These are phyloP conservation scores for Penicillium pulvis DNA, from an alignment of 495 filamentous ascomycete genomes.

Conservation along the genomic window DNA sequence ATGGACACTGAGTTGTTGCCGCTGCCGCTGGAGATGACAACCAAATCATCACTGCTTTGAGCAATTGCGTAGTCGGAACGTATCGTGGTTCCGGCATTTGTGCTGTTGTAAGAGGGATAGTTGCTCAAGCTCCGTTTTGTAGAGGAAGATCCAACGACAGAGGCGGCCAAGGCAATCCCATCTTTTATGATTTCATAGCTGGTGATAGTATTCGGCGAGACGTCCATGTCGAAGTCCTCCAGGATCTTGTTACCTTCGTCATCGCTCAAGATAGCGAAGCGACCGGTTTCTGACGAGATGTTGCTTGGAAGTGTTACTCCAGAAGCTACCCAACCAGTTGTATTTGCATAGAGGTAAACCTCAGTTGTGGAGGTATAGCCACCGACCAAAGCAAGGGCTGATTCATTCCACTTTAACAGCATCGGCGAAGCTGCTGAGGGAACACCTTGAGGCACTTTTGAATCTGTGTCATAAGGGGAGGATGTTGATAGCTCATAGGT, in stretches of 20 bases:
- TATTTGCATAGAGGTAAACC: constrained; percentile 62
- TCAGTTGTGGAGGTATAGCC: constrained; percentile 65
- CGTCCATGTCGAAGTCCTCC: constrained; percentile 74
- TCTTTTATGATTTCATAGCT: constrained; percentile 60
- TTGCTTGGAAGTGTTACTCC: constrained; percentile 59
- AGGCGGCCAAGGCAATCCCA: constrained; percentile 39
- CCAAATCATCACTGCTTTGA: constrained; percentile 54
- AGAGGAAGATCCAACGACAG: constrained; percentile 32
- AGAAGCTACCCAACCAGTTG: constrained; percentile 65
- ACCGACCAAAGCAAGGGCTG: constrained; percentile 74
- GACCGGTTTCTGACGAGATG: constrained; percentile 55
- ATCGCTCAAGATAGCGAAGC: constrained; percentile 64
- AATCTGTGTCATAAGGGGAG: constrained; percentile 58
- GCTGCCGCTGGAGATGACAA: constrained; percentile 78
- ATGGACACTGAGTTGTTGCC: constrained; percentile 62
- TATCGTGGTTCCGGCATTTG: constrained; percentile 63
- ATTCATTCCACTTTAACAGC: constrained; percentile 74
- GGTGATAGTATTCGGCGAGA: constrained; percentile 75
- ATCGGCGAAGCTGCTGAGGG: constrained; percentile 68
- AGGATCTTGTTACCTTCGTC: constrained; percentile 83
- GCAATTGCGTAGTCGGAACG: constrained; percentile 66
- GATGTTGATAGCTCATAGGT: constrained; percentile 73
- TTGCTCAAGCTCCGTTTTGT: constrained; percentile 51
- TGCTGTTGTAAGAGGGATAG: constrained; percentile 79
- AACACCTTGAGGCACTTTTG: constrained; percentile 51